These are phyloP conservation scores for Bonia amplexicaulis DNA, from an alignment of 176 grass and related monocot species.

Conservation along the genomic window DNA sequence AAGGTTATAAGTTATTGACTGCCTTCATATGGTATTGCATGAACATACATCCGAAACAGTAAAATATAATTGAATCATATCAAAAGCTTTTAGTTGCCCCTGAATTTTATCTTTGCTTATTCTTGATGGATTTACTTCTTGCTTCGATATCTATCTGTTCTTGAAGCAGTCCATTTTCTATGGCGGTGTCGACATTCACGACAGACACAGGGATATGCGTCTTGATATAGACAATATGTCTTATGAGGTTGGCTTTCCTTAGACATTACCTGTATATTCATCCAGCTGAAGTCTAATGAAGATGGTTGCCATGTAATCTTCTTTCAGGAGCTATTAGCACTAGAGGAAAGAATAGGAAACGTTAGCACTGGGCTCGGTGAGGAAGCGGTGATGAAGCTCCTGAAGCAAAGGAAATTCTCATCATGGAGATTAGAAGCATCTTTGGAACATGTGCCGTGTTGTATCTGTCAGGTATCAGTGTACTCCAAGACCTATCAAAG, in stretches of 20 bases:
- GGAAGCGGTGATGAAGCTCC: slow-evolving; percentile 34
- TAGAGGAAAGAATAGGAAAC: slow-evolving; percentile 76
- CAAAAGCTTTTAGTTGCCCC: not conserved
- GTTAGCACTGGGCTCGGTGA: slow-evolving; percentile 66
- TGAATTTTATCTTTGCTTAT: not conserved
- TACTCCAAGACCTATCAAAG: not conserved
- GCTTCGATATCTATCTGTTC: not conserved
- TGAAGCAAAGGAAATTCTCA: slow-evolving; percentile 58
- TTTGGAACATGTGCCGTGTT: slow-evolving; percentile 53
- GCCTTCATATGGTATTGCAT: not conserved
- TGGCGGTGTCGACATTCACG: slow-evolving; percentile 44
- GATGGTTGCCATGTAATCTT: not conserved
- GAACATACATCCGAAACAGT: not conserved
- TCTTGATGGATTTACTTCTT: slow-evolving; percentile 17
- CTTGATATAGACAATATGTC: slow-evolving; percentile 87
- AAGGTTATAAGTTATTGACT: not conserved
- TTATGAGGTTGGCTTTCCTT: slow-evolving; percentile 56
- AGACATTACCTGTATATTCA: not conserved
- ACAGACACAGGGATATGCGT: slow-evolving; percentile 67
- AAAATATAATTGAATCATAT: not conserved
- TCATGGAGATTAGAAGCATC: slow-evolving; percentile 41
- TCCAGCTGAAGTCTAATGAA: slow-evolving; percentile 1
- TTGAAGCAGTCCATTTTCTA: slow-evolving; percentile 59
- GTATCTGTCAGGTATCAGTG: slow-evolving; percentile 73
- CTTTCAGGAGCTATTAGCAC: slow-evolving; percentile 61